These are phyloP conservation scores for Limnomonas spitsbergensis DNA, from an alignment of 139 green algal genomes.

Conservation along the genomic window DNA sequence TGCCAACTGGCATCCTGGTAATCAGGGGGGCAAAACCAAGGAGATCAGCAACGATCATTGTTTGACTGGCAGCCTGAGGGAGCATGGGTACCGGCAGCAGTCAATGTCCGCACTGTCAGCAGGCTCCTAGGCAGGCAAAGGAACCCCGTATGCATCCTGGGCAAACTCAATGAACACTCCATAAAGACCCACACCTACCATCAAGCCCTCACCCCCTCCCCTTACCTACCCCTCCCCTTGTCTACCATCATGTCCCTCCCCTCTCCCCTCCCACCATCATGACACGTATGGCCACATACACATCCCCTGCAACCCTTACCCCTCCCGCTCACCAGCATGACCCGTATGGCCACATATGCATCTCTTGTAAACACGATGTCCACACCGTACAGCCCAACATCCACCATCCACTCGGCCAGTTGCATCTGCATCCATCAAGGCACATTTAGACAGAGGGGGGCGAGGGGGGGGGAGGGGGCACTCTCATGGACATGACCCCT, in stretches of 20 bases:
- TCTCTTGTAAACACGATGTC: not conserved
- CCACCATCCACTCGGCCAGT: constrained; percentile 21
- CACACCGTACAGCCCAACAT: constrained; percentile 13
- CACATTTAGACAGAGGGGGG: not conserved
- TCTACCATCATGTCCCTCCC: no score
- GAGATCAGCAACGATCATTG: not conserved
- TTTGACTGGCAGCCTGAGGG: not conserved
- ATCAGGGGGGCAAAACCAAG: not conserved
- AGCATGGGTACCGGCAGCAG: not conserved
- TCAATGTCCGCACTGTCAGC: not conserved
- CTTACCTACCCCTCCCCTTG: no score
- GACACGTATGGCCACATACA: not conserved
- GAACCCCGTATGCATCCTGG: no score
- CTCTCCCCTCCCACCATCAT: no score
- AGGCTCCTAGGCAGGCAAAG: no score
- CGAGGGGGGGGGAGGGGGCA: not conserved
- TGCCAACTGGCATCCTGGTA: constrained; percentile 13
- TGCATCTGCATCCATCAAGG: constrained; percentile 15
- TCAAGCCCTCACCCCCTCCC: no score
- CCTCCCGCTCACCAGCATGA: not conserved
- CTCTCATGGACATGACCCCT: no score
- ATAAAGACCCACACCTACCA: no score
- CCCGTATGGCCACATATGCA: not conserved
- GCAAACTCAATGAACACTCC: no score
- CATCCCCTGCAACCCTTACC: not conserved